Evolutionary conservation across 208 protist species (phyloP).

Genomic region (Trypanosoma scelopori): DNA sequence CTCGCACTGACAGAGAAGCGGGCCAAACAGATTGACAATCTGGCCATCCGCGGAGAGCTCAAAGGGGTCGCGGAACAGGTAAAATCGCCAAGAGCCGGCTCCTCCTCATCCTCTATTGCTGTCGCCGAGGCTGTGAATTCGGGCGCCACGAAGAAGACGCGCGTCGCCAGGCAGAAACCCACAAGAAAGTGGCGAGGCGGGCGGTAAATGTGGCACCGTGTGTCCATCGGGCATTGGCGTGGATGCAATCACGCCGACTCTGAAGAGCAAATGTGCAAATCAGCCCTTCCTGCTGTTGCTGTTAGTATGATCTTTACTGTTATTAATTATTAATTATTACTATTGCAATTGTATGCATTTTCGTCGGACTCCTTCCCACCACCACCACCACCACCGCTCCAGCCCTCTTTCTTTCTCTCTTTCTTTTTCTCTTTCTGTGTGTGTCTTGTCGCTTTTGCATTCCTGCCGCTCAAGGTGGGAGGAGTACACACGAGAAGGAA

Average conservation of each 20-base stretch:
- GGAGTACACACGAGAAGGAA: neutral
- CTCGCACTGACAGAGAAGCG: slow-evolving; percentile 49
- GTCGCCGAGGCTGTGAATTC: neutral
- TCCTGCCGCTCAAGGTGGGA: neutral
- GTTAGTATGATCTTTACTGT: too few relatives aligned
- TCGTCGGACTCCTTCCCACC: neutral
- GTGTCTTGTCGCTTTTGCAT: neutral
- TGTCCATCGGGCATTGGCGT: too few relatives aligned
- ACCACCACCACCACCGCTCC: too few relatives aligned
- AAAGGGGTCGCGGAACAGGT: neutral
- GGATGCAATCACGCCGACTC: too few relatives aligned
- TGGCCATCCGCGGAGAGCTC: slow-evolving; percentile 49
- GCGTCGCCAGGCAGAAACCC: neutral
- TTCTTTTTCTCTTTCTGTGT: slow-evolving; percentile 6
- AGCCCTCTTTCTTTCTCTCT: slow-evolving; percentile 5
- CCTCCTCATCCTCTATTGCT: neutral
- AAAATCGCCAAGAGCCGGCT: neutral
- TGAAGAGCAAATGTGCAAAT: too few relatives aligned
- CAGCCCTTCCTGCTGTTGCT: too few relatives aligned
- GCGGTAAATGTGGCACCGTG: neutral
- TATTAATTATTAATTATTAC: too few relatives aligned
- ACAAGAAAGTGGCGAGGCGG: neutral
- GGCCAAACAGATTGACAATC: slow-evolving; percentile 57
- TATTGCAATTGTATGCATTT: slow-evolving; percentile 7
- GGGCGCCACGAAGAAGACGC: too few relatives aligned